Percentiles rank a stretch among this genome's conserved stretches.
Evolutionary conservation across 352 stramenopile genomes (phyloP).

Genomic region (Globisporangium paroecandrum): DNA sequence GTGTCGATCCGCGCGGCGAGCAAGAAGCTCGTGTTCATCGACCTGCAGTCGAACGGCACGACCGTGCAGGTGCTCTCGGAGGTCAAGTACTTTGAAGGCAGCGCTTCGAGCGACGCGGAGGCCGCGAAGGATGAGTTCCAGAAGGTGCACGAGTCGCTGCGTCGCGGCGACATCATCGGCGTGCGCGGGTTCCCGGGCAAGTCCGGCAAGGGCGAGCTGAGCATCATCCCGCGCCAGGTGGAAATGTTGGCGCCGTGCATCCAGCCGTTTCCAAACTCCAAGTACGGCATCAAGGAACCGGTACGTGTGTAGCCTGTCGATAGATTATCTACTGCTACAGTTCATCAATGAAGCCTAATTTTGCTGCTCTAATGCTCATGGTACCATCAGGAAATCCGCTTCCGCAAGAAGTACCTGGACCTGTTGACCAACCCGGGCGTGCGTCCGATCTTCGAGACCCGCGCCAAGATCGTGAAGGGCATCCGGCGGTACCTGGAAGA

Average conservation of each 20-base stretch:
- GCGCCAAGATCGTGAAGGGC: slow-evolving; percentile 76
- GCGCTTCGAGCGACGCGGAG: slow-evolving; percentile 25
- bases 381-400: slow-evolving; percentile 91
- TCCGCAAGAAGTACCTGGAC: slow-evolving; percentile 98
- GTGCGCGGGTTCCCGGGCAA: slow-evolving; percentile 78
- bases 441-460: slow-evolving; percentile 91
- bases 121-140: slow-evolving; percentile 50
- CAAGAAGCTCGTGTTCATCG: slow-evolving; percentile 83
- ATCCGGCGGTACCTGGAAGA: slow-evolving; percentile 72
- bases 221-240: slow-evolving; percentile 82
- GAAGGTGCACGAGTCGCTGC: slow-evolving; percentile 62
- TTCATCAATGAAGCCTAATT: not conserved
- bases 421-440: slow-evolving; percentile 95
- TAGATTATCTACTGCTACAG: too few relatives aligned
- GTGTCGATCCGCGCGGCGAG: slow-evolving; percentile 73
- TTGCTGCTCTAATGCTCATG: not conserved
- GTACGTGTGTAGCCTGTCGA: slow-evolving; percentile 23
- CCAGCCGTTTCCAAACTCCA: slow-evolving; percentile 81
- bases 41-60: slow-evolving; percentile 61
- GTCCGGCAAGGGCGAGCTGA: slow-evolving; percentile 81
- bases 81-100: slow-evolving; percentile 61
- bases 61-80: slow-evolving; percentile 78
- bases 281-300: slow-evolving; percentile 93
- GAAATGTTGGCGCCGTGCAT: slow-evolving; percentile 95
- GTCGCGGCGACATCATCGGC: slow-evolving; percentile 77